phyloP scores from a whole-genome alignment of 345 rosid species.

The Populus pruinosa region DNA sequence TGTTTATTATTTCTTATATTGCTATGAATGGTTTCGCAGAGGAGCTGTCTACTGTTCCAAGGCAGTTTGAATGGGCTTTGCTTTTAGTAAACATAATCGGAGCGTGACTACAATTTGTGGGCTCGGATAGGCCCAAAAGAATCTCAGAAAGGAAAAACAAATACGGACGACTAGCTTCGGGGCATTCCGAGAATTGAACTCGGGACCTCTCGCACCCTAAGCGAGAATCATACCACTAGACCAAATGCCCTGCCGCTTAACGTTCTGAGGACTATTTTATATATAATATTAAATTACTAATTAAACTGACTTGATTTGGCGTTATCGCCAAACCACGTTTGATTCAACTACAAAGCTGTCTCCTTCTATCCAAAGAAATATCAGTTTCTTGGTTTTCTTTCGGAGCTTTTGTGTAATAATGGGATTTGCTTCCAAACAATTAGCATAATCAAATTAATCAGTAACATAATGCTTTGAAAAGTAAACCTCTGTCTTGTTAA shows the following conservation, averaged over 20 bases:
- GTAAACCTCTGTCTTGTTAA: background rate
- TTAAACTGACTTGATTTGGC: accelerated
- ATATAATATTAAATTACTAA: too few relatives aligned
- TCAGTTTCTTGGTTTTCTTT: background rate
- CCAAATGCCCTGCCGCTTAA: slow-evolving; percentile 43
- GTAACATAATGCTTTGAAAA: background rate
- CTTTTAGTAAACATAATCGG: background rate
- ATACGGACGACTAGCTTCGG: background rate
- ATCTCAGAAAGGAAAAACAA: background rate
- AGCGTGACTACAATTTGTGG: background rate
- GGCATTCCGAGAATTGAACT: slow-evolving; percentile 79
- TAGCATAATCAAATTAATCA: background rate
- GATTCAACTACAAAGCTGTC: too few relatives aligned
- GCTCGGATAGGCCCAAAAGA: background rate
- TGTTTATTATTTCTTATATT: too few relatives aligned
- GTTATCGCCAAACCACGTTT: too few relatives aligned
- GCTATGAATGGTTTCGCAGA: background rate
- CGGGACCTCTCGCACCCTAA: slow-evolving; percentile 90
- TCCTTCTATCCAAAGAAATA: background rate
- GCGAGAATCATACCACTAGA: slow-evolving; percentile 78
- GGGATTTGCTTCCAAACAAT: background rate
- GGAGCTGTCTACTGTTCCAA: background rate
- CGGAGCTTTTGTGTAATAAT: background rate
- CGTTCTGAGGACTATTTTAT: accelerated
- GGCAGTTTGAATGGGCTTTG: background rate